Conservation (phyloP, 352 stramenopile species). For the Phytophthora litchii region DNA sequence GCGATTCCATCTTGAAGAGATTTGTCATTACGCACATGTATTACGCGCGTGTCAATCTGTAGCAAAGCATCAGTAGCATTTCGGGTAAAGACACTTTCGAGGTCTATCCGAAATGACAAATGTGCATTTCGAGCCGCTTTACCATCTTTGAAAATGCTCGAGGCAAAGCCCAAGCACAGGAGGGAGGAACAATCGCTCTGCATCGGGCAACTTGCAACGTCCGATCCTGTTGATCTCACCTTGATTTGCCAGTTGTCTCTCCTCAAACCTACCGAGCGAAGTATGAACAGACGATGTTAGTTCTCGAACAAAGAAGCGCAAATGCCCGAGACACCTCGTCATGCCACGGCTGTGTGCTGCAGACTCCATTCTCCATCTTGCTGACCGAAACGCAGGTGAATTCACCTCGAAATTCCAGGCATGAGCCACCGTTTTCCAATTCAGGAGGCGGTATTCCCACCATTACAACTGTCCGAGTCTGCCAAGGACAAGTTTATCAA, state of each 20-base stretch:
- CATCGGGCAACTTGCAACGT: background rate
- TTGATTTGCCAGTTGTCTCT: conserved; percentile 20
- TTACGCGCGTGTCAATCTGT: background rate
- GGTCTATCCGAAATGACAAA: conserved; percentile 2
- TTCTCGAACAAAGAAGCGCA: conserved; percentile 35
- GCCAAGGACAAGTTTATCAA: conserved; percentile 37
- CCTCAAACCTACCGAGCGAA: background rate
- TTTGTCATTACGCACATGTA: conserved; percentile 10
- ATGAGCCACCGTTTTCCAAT: conserved; percentile 47
- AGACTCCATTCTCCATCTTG: conserved; percentile 34
- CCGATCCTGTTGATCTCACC: conserved; percentile 27
- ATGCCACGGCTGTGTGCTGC: conserved; percentile 7
- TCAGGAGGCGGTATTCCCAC: conserved; percentile 44
- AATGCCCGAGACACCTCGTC: conserved; percentile 6
- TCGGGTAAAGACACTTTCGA: background rate
- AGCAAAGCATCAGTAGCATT: background rate
- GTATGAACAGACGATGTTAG: conserved; percentile 28
- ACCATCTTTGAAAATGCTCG: conserved; percentile 8
- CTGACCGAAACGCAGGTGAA: conserved; percentile 13
- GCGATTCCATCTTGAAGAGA: background rate
- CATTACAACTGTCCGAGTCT: conserved; percentile 30
- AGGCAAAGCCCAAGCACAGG: conserved; percentile 10
- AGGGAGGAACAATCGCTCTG: background rate
- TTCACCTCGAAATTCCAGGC: background rate
- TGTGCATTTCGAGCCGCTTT: conserved; percentile 4